Percentiles rank a stretch among this genome's conserved stretches.
phyloP scores from a whole-genome alignment of 805 yeast genomes.

The Candida krabiensis region DNA sequence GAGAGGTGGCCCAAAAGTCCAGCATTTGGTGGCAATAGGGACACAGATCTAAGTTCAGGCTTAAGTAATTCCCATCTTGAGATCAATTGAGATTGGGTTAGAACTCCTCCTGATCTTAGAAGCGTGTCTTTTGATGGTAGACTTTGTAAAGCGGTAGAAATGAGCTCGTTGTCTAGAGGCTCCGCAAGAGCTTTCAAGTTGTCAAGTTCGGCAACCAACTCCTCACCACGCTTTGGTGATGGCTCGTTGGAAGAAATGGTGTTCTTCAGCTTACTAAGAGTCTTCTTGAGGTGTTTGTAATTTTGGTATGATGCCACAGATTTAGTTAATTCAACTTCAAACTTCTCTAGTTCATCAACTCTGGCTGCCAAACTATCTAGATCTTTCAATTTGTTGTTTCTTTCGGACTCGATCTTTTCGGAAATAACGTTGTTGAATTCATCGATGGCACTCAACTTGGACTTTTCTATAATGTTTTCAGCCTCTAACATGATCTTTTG shows the following conservation, averaged over 20 bases:
- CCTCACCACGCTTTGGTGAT: constrained; percentile 43
- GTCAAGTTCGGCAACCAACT: constrained; percentile 43
- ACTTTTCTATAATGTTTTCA: constrained; percentile 66
- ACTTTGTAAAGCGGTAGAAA: constrained; percentile 42
- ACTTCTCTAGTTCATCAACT: constrained; percentile 54
- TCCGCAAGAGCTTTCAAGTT: constrained; percentile 37
- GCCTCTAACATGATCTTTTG: constrained; percentile 68
- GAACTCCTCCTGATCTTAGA: constrained; percentile 52
- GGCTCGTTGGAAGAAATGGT: constrained; percentile 38
- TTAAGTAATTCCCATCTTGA: constrained; percentile 77
- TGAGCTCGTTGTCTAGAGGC: constrained; percentile 36
- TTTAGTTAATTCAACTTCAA: constrained; percentile 45
- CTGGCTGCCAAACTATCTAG: constrained; percentile 59
- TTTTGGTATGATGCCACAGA: constrained; percentile 39
- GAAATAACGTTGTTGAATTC: constrained; percentile 60
- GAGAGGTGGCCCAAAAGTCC: constrained; percentile 91
- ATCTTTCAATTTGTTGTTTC: constrained; percentile 75
- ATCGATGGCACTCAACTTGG: constrained; percentile 66
- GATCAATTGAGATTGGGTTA: constrained; percentile 75
- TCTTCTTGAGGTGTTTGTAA: constrained; percentile 44
- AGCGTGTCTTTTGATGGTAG: constrained; percentile 44
- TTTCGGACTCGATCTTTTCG: constrained; percentile 65
- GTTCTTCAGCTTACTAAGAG: constrained; percentile 42
- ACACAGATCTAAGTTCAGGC: constrained; percentile 85
- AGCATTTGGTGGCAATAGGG: constrained; percentile 91